These are phyloP conservation scores for Porphyra umbilicalis DNA, from an alignment of 31 red algal species.

Conservation along the genomic window DNA sequence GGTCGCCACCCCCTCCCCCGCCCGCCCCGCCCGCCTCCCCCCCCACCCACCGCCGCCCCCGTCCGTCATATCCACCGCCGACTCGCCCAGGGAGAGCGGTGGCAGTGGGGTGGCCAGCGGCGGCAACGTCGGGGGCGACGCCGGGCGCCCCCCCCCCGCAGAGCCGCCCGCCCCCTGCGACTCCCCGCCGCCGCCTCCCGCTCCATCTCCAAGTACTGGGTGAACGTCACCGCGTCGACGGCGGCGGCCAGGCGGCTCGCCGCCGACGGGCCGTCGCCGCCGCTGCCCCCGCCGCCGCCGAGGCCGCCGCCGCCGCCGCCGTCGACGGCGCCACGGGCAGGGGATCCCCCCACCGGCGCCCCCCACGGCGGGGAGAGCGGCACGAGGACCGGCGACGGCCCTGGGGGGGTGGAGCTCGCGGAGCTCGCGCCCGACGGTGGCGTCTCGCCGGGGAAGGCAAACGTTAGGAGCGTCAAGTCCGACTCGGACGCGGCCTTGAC, in stretches of 20 bases:
- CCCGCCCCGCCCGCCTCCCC: background rate
- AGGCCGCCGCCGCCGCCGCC: too few relatives aligned
- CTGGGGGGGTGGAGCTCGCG: background rate
- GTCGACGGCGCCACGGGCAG: too few relatives aligned
- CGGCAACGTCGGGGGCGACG: background rate
- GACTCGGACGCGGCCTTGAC: slow-evolving; percentile 1
- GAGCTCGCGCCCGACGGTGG: background rate
- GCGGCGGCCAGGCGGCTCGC: background rate
- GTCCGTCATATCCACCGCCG: background rate
- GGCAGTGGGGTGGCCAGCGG: background rate
- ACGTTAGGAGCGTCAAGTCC: background rate
- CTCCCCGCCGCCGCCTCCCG: background rate
- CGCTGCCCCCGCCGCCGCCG: background rate
- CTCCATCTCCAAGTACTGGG: background rate
- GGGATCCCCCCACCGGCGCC: background rate
- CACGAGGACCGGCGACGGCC: background rate
- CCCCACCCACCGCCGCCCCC: too few relatives aligned
- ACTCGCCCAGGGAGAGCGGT: background rate
- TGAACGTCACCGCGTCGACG: background rate
- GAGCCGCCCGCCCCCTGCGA: background rate
- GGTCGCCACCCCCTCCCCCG: background rate
- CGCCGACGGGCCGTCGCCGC: background rate
- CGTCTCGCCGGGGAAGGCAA: background rate
- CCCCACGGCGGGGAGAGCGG: background rate
- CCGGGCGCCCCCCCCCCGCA: background rate